Evolutionary conservation across 2,329 filamentous ascomycete genomes (phyloP), one percentile per base, ranked within the genome.

Genomic region (Paraphaeosphaeria minitans): DNA sequence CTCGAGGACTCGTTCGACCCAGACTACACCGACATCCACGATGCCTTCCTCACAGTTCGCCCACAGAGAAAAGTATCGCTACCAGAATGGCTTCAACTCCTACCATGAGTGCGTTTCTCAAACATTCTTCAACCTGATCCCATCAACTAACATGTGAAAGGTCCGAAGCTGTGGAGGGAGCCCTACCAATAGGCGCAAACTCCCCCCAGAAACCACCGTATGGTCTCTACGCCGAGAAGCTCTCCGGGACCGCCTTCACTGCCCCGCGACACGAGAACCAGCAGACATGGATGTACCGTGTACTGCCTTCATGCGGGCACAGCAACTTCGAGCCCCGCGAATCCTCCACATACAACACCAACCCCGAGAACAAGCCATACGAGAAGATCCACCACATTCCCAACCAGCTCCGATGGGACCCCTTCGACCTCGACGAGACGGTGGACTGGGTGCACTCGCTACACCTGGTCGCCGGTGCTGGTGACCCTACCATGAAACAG

Each of bases 321-420:
- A 78, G 81, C 53, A 80, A 82, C 67, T 86, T 85, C 64, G 73
- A 81, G 72, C 79, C 73, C 72, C 82, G 67, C 73, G 83, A 76
- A 67, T 79, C 80, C 19, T 71, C 73, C 8, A 81, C 80, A 2
- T 83, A 80, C 71, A 81, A 82, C 65, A 82, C 80, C 16, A 82
- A 82, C 62, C 80, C 80, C 0, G 80, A 81, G 63, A 78, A 77
- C 64, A 80, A 80, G 59, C 76, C 78, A 10, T 78, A 81, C 55
- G 83, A 84, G 63, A 85, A 85, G 70, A 83, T 92, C 65, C 87
- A 89, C 66, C 88, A 91, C 67, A 89, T 93, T 52, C 91, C 91
- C 4, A 93, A 93, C 71, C 90, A 94, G 76, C 81, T 94, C 31
- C 85, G 90, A 65, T 95, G 91, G 91, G 87, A 90, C 65, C 88